Evolutionary conservation across 768 basidiomycete genomes (phyloP).

Genomic region (Thelephora aurantiotincta): DNA sequence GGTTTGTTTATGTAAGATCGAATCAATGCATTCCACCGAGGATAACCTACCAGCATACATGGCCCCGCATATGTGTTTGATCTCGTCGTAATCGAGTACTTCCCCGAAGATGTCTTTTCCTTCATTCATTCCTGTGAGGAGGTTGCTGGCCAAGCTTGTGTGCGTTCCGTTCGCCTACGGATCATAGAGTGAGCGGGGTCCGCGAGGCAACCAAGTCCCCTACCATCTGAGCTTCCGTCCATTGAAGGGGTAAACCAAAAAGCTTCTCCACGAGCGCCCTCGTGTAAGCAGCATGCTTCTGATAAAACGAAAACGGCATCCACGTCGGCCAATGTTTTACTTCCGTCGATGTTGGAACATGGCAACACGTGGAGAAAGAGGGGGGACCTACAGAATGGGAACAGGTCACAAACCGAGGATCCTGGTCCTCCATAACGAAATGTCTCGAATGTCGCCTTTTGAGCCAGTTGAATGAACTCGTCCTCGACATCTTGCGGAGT

Average conservation of each 20-base stretch:
- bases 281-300: neutral
- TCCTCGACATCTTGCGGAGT: conserved; percentile 6
- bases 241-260: neutral
- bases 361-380: neutral
- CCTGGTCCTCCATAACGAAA: conserved; percentile 5
- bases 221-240: neutral
- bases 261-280: neutral
- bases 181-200: too few relatives aligned
- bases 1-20: neutral
- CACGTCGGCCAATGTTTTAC: neutral
- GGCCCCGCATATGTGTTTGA: neutral
- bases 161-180: too few relatives aligned
- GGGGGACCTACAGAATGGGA: conserved; percentile 7
- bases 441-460: conserved; percentile 6
- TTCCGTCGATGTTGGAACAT: neutral
- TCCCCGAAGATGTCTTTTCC: neutral
- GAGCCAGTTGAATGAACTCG: conserved; percentile 5
- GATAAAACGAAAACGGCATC: neutral
- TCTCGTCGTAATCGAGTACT: neutral
- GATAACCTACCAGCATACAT: conserved; percentile 1
- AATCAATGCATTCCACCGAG: neutral
- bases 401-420: conserved; percentile 9
- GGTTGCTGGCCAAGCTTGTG: too few relatives aligned
- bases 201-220: neutral
- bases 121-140: too few relatives aligned